Conservation (phyloP, 371 early-diverging fungal genomes). For the Mortierella sp. region DNA sequence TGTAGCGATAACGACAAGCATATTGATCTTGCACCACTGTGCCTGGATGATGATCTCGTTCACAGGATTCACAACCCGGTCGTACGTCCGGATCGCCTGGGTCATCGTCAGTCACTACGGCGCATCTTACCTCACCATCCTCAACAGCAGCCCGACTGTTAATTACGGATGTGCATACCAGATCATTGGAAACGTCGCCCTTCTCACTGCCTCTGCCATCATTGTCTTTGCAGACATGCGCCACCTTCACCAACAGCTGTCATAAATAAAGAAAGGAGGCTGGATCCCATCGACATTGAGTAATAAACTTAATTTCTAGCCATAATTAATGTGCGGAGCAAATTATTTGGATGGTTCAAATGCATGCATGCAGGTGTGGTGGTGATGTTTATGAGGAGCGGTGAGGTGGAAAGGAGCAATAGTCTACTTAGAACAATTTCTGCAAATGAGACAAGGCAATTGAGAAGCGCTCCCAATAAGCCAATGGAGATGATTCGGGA, state of each 20-base stretch:
- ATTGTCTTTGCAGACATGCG: constrained; percentile 49
- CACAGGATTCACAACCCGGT: constrained; percentile 67
- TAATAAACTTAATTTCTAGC: not conserved
- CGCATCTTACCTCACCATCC: constrained; percentile 71
- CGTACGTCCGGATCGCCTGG: constrained; percentile 60
- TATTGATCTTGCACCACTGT: constrained; percentile 78
- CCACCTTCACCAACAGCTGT: constrained; percentile 29
- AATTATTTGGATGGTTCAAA: no score
- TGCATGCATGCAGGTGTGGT: no score
- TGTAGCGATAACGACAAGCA: constrained; percentile 74
- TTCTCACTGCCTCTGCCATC: constrained; percentile 59
- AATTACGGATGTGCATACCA: constrained; percentile 66
- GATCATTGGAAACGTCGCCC: constrained; percentile 60
- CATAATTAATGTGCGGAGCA: not conserved
- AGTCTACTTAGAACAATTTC: no score
- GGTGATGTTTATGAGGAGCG: no score
- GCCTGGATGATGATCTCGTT: constrained; percentile 82
- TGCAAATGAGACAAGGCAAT: no score
- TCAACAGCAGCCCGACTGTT: constrained; percentile 62
- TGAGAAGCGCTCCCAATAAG: no score
- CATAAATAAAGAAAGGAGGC: not conserved
- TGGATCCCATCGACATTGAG: not conserved
- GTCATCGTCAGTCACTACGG: constrained; percentile 70
- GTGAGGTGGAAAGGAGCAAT: no score
- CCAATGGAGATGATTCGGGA: no score